Base-by-base conservation (phyloP, 176 grass and related monocot species). In the Avena insularis region DNA sequence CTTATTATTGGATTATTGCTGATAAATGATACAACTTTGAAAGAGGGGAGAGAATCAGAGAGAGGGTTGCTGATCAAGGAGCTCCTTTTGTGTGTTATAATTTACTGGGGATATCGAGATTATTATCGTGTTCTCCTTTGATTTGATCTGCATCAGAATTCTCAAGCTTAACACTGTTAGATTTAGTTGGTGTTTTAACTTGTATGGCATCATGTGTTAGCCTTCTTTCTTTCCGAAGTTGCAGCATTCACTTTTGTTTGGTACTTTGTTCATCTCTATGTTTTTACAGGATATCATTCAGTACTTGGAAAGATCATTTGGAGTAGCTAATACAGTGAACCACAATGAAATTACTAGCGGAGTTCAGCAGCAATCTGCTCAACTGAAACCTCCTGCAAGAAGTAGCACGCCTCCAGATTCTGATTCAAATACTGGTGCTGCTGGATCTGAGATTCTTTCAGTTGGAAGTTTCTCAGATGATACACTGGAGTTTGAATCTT, bases 291-390 rank as follows among this genome's bases (percentile, higher is more conserved):
- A 94, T 90, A 87, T 99, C 71, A 94, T 99, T 90, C 97, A 96
- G 51, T 96, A 96, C 77, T 79, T 99, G 87, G 97, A 99, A 91
- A 96, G 92, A 61, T 99, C 89, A 36, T 99, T 99, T 92, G 97
- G 97, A 71, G 91, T 99, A 68, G 88, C 75, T 77, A 89, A 38
- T 62, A 43, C 78, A 36, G 35, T 73, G 55, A 96, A 86, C 73
- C 97, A 87, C 81, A 92, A 82, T 67, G 97, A 99, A 74, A 92
- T 90, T 92, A 83, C 80, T 74, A 92, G 27, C 85, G 74, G 79
- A 68, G 80, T 57, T 79, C 95, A 94, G 82, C 93, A 87, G 27
- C 93, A 94, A 51, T 68, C 82, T 77, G 75, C 75, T 73, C 92
- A 93, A 85, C 73, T 46, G 31, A 95, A 91, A 69, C 69, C 78